phyloP scores from a whole-genome alignment of 441 rosid genomes.

The Pelargonium exstipulatum region DNA sequence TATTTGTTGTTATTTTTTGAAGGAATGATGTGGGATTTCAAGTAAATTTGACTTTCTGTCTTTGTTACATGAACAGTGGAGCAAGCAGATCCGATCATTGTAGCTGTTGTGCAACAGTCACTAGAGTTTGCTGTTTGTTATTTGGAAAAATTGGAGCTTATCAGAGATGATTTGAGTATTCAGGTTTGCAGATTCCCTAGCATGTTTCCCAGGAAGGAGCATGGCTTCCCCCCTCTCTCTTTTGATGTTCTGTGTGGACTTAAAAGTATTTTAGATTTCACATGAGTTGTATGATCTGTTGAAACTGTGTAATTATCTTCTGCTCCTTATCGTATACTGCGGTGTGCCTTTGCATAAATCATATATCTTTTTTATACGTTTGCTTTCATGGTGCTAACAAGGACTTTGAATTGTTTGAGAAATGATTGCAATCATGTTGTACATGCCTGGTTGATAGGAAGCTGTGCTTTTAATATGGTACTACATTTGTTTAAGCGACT shows the following conservation, averaged over 20 bases:
- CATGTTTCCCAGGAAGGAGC: too few relatives aligned
- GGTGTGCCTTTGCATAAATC: background rate
- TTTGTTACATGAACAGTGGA: conserved; percentile 50
- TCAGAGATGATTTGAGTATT: conserved; percentile 42
- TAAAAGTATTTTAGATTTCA: conserved; percentile 1
- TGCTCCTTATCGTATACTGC: background rate
- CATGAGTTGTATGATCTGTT: conserved; percentile 6
- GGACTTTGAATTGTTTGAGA: background rate
- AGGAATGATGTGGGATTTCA: conserved; percentile 12
- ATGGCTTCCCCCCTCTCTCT: background rate
- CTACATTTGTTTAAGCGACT: background rate
- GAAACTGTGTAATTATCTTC: background rate
- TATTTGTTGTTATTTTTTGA: conserved; percentile 17
- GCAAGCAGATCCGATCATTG: conserved; percentile 61
- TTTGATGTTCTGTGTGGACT: background rate
- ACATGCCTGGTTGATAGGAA: background rate
- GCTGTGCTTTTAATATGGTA: background rate
- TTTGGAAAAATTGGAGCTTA: conserved; percentile 65
- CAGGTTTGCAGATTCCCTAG: conserved; percentile 56
- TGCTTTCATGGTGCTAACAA: conserved; percentile 1
- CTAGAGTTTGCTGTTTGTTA: conserved; percentile 79
- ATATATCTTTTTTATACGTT: background rate
- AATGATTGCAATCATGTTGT: background rate
- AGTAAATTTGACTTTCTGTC: conserved; percentile 6
- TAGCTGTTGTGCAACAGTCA: conserved; percentile 64